Evolutionary conservation across 345 rosid species (phyloP).

Genomic region (Arabis alpina): DNA sequence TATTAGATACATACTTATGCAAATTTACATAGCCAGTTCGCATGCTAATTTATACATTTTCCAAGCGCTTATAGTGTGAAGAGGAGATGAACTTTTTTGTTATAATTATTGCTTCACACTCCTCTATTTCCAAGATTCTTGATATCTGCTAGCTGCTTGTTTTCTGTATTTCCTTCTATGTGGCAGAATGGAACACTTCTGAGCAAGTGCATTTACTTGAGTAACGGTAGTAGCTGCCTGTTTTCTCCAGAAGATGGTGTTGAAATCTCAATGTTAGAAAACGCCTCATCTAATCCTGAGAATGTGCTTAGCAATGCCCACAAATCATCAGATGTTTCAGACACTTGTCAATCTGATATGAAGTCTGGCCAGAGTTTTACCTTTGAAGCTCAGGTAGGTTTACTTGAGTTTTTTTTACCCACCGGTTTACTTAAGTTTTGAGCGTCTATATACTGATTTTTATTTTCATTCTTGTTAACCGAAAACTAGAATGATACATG

Average conservation of each 20-base stretch:
- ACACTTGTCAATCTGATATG: conserved; percentile 52
- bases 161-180: conserved; percentile 29
- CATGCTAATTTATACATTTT: conserved; percentile 12
- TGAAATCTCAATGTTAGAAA: conserved; percentile 65
- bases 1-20: not conserved
- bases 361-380: conserved; percentile 64
- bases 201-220: conserved; percentile 83
- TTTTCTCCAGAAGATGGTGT: conserved; percentile 86
- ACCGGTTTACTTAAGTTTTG: conserved; percentile 2
- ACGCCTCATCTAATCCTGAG: conserved; percentile 51
- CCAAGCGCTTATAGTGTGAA: conserved; percentile 28
- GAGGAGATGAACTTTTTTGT: conserved; percentile 20
- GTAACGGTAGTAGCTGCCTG: conserved; percentile 91
- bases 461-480: not conserved
- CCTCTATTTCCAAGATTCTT: conserved; percentile 25
- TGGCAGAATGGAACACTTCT: conserved; percentile 85
- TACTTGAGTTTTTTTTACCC: conserved; percentile 8
- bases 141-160: conserved; percentile 24
- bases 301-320: conserved; percentile 45
- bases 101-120: conserved; percentile 16
- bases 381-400: conserved; percentile 88
- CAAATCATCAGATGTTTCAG: conserved; percentile 48
- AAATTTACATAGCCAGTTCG: conserved; percentile 17
- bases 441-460: not conserved
- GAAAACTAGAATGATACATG: conserved; percentile 13